A percentile compares a stretch with the other conserved stretches of the same genome.
Conservation (phyloP, 2,329 filamentous ascomycete genomes). For the Talaromyces sp. region DNA sequence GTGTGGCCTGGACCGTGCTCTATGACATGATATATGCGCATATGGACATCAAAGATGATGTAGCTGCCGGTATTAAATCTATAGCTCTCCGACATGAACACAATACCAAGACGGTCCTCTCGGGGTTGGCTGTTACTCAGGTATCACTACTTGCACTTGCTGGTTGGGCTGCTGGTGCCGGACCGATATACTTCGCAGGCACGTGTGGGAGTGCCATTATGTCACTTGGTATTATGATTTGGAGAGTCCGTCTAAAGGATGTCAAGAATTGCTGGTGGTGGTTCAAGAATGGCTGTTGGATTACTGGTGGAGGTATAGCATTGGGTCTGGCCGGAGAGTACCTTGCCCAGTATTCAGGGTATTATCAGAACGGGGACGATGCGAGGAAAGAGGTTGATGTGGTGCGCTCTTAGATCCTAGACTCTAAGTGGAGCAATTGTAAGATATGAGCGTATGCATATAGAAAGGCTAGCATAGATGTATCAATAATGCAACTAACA, state of each 20-base stretch:
- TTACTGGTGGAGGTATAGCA: constrained; percentile 59
- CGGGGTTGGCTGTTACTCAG: constrained; percentile 40
- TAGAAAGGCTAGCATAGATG: background rate
- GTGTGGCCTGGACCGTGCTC: constrained; percentile 48
- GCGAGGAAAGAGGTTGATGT: background rate
- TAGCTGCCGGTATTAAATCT: constrained; percentile 49
- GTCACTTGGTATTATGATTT: constrained; percentile 58
- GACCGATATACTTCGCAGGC: constrained; percentile 57
- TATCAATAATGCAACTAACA: background rate
- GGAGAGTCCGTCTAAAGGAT: constrained; percentile 55
- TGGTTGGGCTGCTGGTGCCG: constrained; percentile 50
- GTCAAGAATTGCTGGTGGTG: constrained; percentile 62
- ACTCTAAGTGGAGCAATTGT: background rate
- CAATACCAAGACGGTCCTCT: constrained; percentile 45
- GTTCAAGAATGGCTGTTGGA: constrained; percentile 61
- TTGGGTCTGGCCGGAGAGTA: constrained; percentile 57
- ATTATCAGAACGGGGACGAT: constrained; percentile 23
- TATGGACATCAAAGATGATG: constrained; percentile 52
- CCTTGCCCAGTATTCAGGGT: constrained; percentile 28
- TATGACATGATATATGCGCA: constrained; percentile 54
- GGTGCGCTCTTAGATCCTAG: background rate
- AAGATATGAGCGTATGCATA: background rate
- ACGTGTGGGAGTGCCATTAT: constrained; percentile 56
- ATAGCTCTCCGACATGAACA: constrained; percentile 50
- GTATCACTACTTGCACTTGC: constrained; percentile 43